These are phyloP conservation scores for Cladosporium oxysporum DNA, from an alignment of 2,329 filamentous ascomycete species.

Conservation along the genomic window DNA sequence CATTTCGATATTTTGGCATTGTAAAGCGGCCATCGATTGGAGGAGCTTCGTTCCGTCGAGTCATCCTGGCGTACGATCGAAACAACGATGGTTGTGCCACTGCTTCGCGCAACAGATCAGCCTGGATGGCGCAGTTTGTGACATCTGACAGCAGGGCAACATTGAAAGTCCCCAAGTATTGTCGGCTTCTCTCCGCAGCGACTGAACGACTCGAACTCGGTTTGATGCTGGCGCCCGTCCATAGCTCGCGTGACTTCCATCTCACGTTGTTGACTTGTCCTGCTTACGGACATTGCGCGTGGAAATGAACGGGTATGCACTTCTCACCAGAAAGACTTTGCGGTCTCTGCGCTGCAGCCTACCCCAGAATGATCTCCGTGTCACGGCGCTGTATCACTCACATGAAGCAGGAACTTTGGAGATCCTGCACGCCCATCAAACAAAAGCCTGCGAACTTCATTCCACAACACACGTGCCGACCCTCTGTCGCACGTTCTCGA, in stretches of 20 bases:
- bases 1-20: constrained; percentile 2
- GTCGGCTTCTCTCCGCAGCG: neutral
- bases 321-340: constrained; percentile 13
- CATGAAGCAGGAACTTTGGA: constrained; percentile 11
- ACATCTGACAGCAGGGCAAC: constrained; percentile 16
- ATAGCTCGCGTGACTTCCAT: neutral
- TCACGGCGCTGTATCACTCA: constrained; percentile 18
- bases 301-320: constrained; percentile 6
- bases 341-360: constrained; percentile 5
- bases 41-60: neutral
- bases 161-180: neutral
- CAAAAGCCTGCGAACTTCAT: constrained; percentile 21
- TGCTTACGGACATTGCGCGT: neutral
- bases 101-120: constrained; percentile 5
- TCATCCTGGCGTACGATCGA: neutral
- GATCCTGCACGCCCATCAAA: constrained; percentile 13
- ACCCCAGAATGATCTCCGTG: constrained; percentile 13
- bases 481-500: constrained; percentile 28
- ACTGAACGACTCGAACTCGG: neutral
- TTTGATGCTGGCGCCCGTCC: constrained; percentile 2
- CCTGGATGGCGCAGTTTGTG: constrained; percentile 8
- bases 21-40: constrained; percentile 12
- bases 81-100: constrained; percentile 5
- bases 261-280: neutral
- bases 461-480: constrained; percentile 30